Base-by-base conservation (phyloP, 495 filamentous ascomycete species). In the Neurospora sp. region DNA sequence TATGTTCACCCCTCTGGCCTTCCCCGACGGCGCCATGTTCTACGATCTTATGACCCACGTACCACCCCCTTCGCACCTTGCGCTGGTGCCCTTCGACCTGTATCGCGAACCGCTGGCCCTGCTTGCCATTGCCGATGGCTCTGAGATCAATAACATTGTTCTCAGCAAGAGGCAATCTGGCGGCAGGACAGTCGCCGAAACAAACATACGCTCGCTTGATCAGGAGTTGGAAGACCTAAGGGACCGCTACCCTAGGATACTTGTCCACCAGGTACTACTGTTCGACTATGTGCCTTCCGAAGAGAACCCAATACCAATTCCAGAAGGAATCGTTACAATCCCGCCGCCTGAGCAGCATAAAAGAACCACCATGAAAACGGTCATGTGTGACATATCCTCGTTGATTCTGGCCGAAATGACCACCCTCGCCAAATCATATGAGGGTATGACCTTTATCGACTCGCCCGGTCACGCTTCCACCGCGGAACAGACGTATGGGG, bases 1-100 rank as follows among this genome's bases (percentile, higher is more conserved):
- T 78, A 94, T 97, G 91, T 97, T 99, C 81, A 96, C 94, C 59
- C 96, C 96, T 36, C 85, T 97, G 75, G 94, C 93, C 3, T 98
- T 97, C 80, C 95, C 95, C 10, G 89, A 89, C 73, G 96, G 96
- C 71, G 89, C 90, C 75, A 91, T 99, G 75, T 88, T 98, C 74
- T 98, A 96, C 86, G 92, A 97, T 79, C 86, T 98, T 71, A 91
- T 92, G 45, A 93, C 91, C 70, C 91, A 92, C 74, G 85, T 92
- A 74, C 90, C 93, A 69, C 88, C 93, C 42, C 86, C 91, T 42
- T 92, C 92, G 43, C 93, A 94, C 79, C 83, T 93, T 21, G 88
- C 92, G 28, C 81, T 95, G 39, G 91, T 91, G 19, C 94, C 94
- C 1, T 97, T 96, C 82, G 94, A 97, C 77, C 82, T 93, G 34